Evolutionary conservation across 164 flowering plant genomes (phyloP), one percentile per base, ranked within the genome.

Genomic region (Euptelea pleiosperma): DNA sequence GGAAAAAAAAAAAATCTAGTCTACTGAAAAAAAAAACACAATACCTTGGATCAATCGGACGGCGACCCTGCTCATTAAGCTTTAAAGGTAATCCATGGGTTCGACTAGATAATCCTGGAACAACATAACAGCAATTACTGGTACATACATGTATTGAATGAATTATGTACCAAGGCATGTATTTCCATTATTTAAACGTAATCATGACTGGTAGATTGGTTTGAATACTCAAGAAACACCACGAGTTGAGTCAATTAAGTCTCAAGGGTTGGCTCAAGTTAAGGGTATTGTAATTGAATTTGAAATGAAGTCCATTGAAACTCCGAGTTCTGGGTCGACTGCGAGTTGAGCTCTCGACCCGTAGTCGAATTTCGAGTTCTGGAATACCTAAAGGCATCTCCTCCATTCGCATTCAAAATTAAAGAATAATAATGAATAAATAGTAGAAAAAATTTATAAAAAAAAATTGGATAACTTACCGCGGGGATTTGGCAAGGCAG

Each of bases 71-170:
- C 57, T 73, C 68, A 15, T 75, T 64, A 40, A 68, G 58, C 72
- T 75, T 84, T 29, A 71, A 53, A 25, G 73, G 58, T 22, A 67
- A 56, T 44, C 74, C 77, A 54, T 21, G 15, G 45, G 39, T 57
- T 71, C 55, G 75, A 70, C 76, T 63, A 6, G 82, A 78, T 58
- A 75, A 69, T 51, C 83, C 96, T 86, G 81, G 16, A 35, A 66
- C 10, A 64, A 35, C 29, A 42, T 19, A 61, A 59, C 5, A 65
- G 29, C 52, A 11, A 65, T 7, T 41, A 18, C 2, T 2, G 8
- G n/a, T n/a, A n/a, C n/a, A n/a, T n/a, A n/a, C n/a, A n/a, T n/a
- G n/a, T n/a, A n/a, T n/a, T n/a, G 12, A 63, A 24, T 24, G 44
- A 61, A 40, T 24, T 7, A 31, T n/a, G n/a, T 28, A 18, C 1